Evolutionary conservation across 495 filamentous ascomycete species (phyloP).

Genomic region (Penicillium angulare): DNA sequence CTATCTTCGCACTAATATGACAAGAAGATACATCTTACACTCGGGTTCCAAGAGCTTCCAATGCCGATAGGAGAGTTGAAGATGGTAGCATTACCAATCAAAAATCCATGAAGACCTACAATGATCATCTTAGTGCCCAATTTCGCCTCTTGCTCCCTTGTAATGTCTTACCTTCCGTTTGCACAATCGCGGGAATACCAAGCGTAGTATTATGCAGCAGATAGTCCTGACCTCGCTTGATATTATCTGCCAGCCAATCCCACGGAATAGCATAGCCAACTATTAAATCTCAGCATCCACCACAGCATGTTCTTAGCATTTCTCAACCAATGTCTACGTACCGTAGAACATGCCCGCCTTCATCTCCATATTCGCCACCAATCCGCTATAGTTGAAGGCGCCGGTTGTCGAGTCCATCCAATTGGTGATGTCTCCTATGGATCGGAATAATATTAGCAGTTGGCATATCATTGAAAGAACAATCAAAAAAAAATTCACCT

Average conservation of each 20-base stretch:
- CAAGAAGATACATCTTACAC: conserved; percentile 16
- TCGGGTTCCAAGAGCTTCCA: conserved; percentile 63
- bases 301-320: background rate
- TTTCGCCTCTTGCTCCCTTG: background rate
- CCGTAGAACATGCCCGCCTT: conserved; percentile 65
- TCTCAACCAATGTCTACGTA: conserved; percentile 9
- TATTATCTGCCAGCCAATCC: conserved; percentile 58
- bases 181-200: conserved; percentile 67
- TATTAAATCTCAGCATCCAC: conserved; percentile 8
- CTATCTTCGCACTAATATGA: background rate
- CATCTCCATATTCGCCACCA: conserved; percentile 61
- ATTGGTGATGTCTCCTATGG: conserved; percentile 60
- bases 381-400: conserved; percentile 60
- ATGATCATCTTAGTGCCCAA: background rate
- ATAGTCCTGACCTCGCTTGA: conserved; percentile 63
- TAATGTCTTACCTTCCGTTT: conserved; percentile 54
- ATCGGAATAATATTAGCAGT: background rate
- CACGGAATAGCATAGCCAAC: conserved; percentile 64
- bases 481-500: conserved; percentile 30
- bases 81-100: conserved; percentile 69
- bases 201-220: conserved; percentile 60
- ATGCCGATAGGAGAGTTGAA: conserved; percentile 73
- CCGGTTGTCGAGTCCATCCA: conserved; percentile 63
- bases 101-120: conserved; percentile 62
- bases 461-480: background rate